phyloP scores from a whole-genome alignment of 495 filamentous ascomycete species.

The Hypoxylon subgilvum region DNA sequence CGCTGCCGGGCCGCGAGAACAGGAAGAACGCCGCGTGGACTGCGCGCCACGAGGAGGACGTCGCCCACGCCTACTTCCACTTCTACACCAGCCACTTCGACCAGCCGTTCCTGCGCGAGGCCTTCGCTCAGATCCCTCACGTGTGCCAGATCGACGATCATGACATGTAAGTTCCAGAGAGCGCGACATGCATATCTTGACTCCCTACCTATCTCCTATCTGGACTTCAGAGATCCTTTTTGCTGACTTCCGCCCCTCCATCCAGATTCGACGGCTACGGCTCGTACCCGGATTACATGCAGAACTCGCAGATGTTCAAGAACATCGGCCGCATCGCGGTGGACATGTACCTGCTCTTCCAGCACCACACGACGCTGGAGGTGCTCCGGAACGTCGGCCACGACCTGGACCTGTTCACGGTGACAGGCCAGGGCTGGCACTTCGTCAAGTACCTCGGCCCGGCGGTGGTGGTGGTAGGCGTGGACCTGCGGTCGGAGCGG shows the following conservation, averaged over 20 bases:
- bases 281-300: slow-evolving; percentile 97
- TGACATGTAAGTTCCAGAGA: slow-evolving; percentile 79
- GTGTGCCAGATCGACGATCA: slow-evolving; percentile 93
- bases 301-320: slow-evolving; percentile 94
- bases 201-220: too few relatives aligned
- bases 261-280: slow-evolving; percentile 97
- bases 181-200: background rate
- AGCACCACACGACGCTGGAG: slow-evolving; percentile 95
- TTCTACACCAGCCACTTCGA: slow-evolving; percentile 98
- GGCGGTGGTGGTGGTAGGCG: slow-evolving; percentile 84
- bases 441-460: slow-evolving; percentile 96
- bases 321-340: slow-evolving; percentile 97
- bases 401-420: slow-evolving; percentile 92
- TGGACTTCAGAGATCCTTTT: too few relatives aligned
- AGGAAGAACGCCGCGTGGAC: slow-evolving; percentile 90
- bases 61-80: slow-evolving; percentile 95
- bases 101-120: slow-evolving; percentile 89
- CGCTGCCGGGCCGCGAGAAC: slow-evolving; percentile 87
- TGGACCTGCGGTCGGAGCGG: slow-evolving; percentile 88
- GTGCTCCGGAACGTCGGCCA: slow-evolving; percentile 84
- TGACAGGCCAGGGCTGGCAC: slow-evolving; percentile 96
- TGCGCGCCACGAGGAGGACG: slow-evolving; percentile 90
- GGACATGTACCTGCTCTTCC: slow-evolving; percentile 98
- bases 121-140: slow-evolving; percentile 96
- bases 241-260: too few relatives aligned